Evolutionary conservation across 257 asterid species (phyloP), one percentile per base, ranked within the genome.

Genomic region (Penstemon barbatus): DNA sequence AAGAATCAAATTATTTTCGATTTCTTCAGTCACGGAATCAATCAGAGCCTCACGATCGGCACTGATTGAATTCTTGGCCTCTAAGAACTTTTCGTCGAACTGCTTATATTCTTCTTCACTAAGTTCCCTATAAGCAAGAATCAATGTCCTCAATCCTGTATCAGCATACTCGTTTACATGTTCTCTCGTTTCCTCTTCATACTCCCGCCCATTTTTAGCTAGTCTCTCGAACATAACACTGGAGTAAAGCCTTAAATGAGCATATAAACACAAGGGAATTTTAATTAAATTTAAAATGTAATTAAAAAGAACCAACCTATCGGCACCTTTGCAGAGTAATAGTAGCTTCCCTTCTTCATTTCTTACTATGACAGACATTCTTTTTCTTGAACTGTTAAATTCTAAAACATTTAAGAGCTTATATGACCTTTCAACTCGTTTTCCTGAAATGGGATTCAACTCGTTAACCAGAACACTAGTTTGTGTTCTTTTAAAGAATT

Each of bases 301-400:
- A 25, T 25, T 0, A 42, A 66, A 57, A 46, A 50, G n/a, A 65
- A 60, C 86, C 59, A 72, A 87, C 95, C 91, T 88, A 84, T 88
- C 95, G 58, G 92, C 92, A 60, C 95, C 95, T 81, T 88, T 85
- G 79, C 90, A 76, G 66, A 88, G 84, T 68, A 86, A 77, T 57
- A 82, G 73, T 58, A 88, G 74, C 77, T 72, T 84, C 73, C 90
- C 89, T 43, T 85, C 85, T 77, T 84, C 86, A 39, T 88, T 81
- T 75, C 86, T 75, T 75, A 82, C 82, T 38, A 88, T 76, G 55
- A 88, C 90, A 4, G 92, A 88, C 95, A 88, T 88, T 75, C 95
- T 59, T 79, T 84, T 88, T 75, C 95, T 84, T 66, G 89, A 52
- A 74, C 95, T 88, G 80, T 79, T 76, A 60, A 88, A 88, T 62